Base-by-base conservation (phyloP, 371 early-diverging fungal species). In the Blastocladiella emersonii region DNA sequence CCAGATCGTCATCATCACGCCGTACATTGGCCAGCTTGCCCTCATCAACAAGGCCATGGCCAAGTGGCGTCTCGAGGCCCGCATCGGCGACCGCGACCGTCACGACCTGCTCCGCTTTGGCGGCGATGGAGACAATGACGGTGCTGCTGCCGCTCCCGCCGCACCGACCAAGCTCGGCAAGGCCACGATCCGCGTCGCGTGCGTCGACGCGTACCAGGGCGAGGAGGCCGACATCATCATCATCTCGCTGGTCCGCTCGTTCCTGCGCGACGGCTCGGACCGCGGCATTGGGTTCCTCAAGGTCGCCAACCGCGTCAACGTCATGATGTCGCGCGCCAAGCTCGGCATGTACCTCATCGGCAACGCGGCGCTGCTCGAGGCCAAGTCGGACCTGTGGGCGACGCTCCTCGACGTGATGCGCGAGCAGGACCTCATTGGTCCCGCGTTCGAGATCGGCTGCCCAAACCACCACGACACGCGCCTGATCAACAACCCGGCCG, bases 311-410 rank as follows among this genome's bases (percentile, higher is more conserved):
- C 67, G 82, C 56, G 57, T 75, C 23, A 78, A 77, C 64, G 81
- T 80, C n/a, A 68, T 77, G 34, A 48, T 78, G 7, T 76, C 77
- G 30, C 64, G 80, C 32, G 74, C 76, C 25, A 64, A 66, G 62
- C 67, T 69, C 51, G 75, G 75, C 17, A 73, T 85, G 74, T 79
- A 73, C 49, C 35, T 86, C 3, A 56, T 86, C 30, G 87, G 87
- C 21, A 76, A 79, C 51, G 70, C 72, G 0, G 48, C 51, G 0
- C 59, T 79, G 23, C 71, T 80, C 64, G 48, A 62, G 5, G 57
- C 68, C 30, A 34, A 68, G 36, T 70, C 65, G 19, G 67, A 65
- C 17, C 65, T 77, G n/a, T 80, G 80, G 80, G 65, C 66, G 25
- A 36, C 27, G 0, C 63, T 76, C 8, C 56, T 73, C 2, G 32